Conservation (phyloP, 2,329 filamentous ascomycete species). For the Blastomyces gilchristii region DNA sequence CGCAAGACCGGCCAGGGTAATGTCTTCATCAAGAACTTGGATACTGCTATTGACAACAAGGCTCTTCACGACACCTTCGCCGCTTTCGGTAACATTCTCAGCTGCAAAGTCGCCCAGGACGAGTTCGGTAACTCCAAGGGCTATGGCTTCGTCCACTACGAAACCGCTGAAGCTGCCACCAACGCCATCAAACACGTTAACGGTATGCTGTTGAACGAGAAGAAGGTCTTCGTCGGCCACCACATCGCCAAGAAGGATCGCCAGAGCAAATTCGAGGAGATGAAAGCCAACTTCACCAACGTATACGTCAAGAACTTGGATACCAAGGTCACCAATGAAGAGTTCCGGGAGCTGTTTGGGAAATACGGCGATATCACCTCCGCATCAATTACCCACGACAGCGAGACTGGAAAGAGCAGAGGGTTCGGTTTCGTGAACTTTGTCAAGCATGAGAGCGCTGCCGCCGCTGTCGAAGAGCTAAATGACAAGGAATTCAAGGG, state of each 20-base stretch:
- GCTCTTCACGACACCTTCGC: constrained; percentile 98
- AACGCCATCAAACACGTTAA: constrained; percentile 99
- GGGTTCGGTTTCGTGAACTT: constrained; percentile 97
- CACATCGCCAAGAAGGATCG: constrained; percentile 99
- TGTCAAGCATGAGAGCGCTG: constrained; percentile 77
- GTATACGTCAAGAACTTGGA: constrained; percentile 99
- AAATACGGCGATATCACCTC: constrained; percentile 91
- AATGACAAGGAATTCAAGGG: constrained; percentile 87
- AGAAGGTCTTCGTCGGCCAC: constrained; percentile 99
- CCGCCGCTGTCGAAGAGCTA: constrained; percentile 78
- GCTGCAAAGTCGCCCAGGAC: constrained; percentile 98
- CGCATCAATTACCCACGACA: constrained; percentile 80
- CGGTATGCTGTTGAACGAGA: constrained; percentile 99
- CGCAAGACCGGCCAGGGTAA: constrained; percentile 99
- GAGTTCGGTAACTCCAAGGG: constrained; percentile 96
- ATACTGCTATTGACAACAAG: constrained; percentile 99
- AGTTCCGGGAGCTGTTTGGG: constrained; percentile 90
- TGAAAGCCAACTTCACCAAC: constrained; percentile 99
- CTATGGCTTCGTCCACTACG: constrained; percentile 98
- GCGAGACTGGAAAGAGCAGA: constrained; percentile 77
- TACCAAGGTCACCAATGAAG: constrained; percentile 73
- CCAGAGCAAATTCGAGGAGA: constrained; percentile 99
- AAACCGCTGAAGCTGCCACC: constrained; percentile 93
- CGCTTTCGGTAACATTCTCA: constrained; percentile 97
- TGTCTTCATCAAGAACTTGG: constrained; percentile 99